These are phyloP conservation scores for Ophiostoma ips DNA, from an alignment of 2,329 filamentous ascomycete genomes.

Conservation along the genomic window DNA sequence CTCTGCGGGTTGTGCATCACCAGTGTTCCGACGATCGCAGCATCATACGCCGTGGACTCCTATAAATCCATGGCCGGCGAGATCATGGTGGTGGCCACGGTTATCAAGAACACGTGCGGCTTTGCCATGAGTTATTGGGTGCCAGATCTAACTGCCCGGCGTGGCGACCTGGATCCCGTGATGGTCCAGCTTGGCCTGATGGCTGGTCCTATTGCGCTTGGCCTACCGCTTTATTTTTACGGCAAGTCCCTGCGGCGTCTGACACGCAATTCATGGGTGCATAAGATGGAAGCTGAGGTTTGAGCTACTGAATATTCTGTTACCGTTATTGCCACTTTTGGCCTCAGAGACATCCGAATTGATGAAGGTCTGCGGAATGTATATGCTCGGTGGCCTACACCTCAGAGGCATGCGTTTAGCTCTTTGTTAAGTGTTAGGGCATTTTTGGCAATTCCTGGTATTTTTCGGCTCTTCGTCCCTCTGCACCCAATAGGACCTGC, in stretches of 20 bases:
- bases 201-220: constrained; percentile 38
- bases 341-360: too few species aligned
- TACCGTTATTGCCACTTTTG: too few species aligned
- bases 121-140: constrained; percentile 9
- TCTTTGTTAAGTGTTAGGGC: too few species aligned
- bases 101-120: constrained; percentile 51
- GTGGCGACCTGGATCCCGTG: constrained; percentile 40
- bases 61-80: constrained; percentile 49
- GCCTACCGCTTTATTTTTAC: constrained; percentile 40
- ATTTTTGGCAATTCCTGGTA: too few species aligned
- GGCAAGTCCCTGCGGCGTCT: constrained; percentile 45
- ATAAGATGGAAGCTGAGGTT: constrained; percentile 25
- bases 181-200: constrained; percentile 45
- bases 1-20: constrained; percentile 32
- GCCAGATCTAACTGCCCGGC: constrained; percentile 22
- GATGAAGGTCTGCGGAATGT: too few species aligned
- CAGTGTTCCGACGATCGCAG: constrained; percentile 39
- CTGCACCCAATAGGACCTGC: too few species aligned
- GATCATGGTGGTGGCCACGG: constrained; percentile 46
- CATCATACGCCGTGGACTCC: constrained; percentile 44
- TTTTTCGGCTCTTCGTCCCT: too few species aligned
- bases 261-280: constrained; percentile 40
- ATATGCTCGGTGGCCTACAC: too few species aligned
- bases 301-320: background rate
- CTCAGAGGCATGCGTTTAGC: too few species aligned